Percentiles rank a stretch among this genome's conserved stretches.
These are phyloP conservation scores for Hymenoscyphus repandus DNA, from an alignment of 2,329 filamentous ascomycete species.

Conservation along the genomic window DNA sequence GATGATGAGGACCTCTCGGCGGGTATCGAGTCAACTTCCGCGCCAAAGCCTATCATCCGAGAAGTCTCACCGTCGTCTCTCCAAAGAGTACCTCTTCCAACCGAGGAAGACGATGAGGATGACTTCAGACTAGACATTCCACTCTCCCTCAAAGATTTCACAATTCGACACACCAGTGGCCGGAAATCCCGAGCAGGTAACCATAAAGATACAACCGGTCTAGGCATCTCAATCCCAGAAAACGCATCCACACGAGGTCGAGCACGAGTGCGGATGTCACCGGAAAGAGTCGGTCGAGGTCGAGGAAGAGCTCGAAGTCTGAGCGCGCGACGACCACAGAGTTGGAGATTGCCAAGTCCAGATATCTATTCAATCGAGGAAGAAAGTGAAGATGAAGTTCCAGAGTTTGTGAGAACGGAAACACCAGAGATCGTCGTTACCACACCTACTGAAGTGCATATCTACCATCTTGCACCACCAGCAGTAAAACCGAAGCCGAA, in stretches of 20 bases:
- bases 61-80: slow-evolving; percentile 28
- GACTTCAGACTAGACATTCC: slow-evolving; percentile 24
- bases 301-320: slow-evolving; percentile 25
- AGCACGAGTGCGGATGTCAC: slow-evolving; percentile 18
- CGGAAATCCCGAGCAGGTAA: slow-evolving; percentile 18
- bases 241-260: slow-evolving; percentile 21
- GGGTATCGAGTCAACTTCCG: slow-evolving; percentile 28
- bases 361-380: slow-evolving; percentile 29
- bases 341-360: slow-evolving; percentile 30
- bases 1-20: slow-evolving; percentile 30
- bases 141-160: slow-evolving; percentile 27
- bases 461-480: slow-evolving; percentile 7
- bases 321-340: slow-evolving; percentile 21
- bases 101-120: slow-evolving; percentile 17
- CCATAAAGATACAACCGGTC: slow-evolving; percentile 15
- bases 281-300: slow-evolving; percentile 14
- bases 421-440: slow-evolving; percentile 12
- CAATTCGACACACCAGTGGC: slow-evolving; percentile 13
- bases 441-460: slow-evolving; percentile 11
- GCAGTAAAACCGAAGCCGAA: slow-evolving; percentile 17
- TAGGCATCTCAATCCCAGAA: slow-evolving; percentile 23
- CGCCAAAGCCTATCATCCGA: slow-evolving; percentile 20
- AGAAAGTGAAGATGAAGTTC: slow-evolving; percentile 24
- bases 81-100: slow-evolving; percentile 16
- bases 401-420: slow-evolving; percentile 3